A percentile compares a stretch with the other conserved stretches of the same genome.
phyloP scores from a whole-genome alignment of 768 basidiomycete genomes.

The Leucocoprinus birnbaumii region DNA sequence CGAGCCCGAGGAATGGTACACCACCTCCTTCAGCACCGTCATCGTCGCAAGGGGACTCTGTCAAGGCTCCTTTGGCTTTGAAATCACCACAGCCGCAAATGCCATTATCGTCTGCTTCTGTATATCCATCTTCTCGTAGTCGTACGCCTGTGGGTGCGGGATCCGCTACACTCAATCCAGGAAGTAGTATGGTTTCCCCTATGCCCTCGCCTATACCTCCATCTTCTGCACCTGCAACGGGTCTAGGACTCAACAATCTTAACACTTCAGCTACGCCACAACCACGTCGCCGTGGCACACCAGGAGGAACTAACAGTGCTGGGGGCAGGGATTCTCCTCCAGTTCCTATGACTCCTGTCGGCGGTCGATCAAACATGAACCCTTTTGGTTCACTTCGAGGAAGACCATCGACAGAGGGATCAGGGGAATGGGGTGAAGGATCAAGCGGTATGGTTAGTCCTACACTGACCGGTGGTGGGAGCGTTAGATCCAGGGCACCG shows the following conservation, averaged over 20 bases:
- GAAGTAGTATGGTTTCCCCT: slow-evolving; percentile 13
- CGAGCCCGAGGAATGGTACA: slow-evolving; percentile 2
- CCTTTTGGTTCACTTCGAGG: slow-evolving; percentile 12
- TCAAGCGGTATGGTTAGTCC: slow-evolving; percentile 15
- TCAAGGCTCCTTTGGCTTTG: not conserved
- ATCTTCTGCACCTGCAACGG: slow-evolving; percentile 13
- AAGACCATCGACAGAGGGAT: slow-evolving; percentile 14
- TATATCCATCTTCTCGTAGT: slow-evolving; percentile 17
- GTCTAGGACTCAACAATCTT: slow-evolving; percentile 22
- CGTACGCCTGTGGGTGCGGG: slow-evolving; percentile 23
- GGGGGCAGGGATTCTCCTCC: not conserved
- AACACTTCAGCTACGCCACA: slow-evolving; percentile 18
- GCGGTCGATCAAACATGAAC: not conserved
- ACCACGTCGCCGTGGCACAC: not conserved
- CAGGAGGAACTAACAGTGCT: not conserved
- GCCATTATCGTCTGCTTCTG: slow-evolving; percentile 6
- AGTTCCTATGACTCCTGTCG: slow-evolving; percentile 1
- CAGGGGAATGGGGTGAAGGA: slow-evolving; percentile 19
- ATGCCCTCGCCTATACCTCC: slow-evolving; percentile 27
- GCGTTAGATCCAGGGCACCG: slow-evolving; percentile 40
- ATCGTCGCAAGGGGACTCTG: not conserved
- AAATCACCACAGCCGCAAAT: slow-evolving; percentile 15
- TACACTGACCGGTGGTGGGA: slow-evolving; percentile 16
- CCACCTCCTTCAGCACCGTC: slow-evolving; percentile 13
- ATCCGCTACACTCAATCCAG: slow-evolving; percentile 16